A percentile compares a stretch with the other conserved stretches of the same genome.
Evolutionary conservation across 352 stramenopile genomes (phyloP).

Genomic region (Phytopythium litorale): DNA sequence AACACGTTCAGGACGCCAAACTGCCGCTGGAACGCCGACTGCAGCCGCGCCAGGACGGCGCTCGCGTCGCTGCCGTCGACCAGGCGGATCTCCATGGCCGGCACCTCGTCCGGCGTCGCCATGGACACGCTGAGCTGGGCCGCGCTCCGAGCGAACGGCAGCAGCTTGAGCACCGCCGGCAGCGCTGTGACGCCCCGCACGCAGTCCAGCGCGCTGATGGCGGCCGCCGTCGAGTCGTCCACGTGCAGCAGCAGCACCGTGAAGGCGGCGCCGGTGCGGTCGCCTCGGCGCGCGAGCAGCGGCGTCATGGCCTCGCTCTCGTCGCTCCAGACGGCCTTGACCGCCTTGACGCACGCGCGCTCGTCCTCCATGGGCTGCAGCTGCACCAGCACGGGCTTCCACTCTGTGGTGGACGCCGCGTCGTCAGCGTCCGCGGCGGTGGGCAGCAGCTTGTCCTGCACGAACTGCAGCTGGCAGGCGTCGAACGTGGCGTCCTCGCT

Average conservation of each 20-base stretch:
- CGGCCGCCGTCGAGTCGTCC: constrained; percentile 17
- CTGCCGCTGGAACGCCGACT: constrained; percentile 27
- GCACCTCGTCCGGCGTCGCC: constrained; percentile 18
- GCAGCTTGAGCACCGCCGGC: constrained; percentile 61
- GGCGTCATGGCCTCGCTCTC: constrained; percentile 40
- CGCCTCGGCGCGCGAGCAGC: constrained; percentile 46
- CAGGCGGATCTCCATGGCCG: constrained; percentile 59
- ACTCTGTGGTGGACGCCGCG: constrained; percentile 11
- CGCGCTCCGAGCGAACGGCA: constrained; percentile 59
- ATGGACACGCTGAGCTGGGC: constrained; percentile 30
- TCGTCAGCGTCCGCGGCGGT: constrained; percentile 27
- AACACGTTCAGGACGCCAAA: constrained; percentile 68
- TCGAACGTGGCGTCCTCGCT: constrained; percentile 51
- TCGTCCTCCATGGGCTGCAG: constrained; percentile 32
- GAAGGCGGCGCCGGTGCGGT: constrained; percentile 23
- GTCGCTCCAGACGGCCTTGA: constrained; percentile 32
- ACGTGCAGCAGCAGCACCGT: constrained; percentile 64
- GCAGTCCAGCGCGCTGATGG: constrained; percentile 39
- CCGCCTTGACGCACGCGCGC: constrained; percentile 33
- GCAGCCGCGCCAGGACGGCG: constrained; percentile 28
- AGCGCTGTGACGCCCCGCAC: constrained; percentile 42
- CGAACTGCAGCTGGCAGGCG: constrained; percentile 60
- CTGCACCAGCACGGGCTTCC: constrained; percentile 52
- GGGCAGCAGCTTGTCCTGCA: constrained; percentile 57
- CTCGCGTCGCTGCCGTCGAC: constrained; percentile 29